Conservation (phyloP, 768 basidiomycete species). For the Tylopilus balloui region DNA sequence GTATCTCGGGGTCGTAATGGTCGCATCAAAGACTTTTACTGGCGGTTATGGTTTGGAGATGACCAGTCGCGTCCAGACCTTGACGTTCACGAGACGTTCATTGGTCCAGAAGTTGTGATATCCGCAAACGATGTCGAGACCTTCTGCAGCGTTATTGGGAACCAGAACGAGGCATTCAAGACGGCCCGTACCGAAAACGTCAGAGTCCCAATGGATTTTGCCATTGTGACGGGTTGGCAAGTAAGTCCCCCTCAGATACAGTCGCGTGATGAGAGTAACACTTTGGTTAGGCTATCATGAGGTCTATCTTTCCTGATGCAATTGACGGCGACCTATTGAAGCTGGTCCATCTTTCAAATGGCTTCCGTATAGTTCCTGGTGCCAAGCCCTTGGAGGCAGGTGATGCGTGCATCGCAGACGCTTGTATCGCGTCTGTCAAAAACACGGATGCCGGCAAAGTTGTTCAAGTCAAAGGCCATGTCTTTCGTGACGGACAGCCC, state of each 20-base stretch:
- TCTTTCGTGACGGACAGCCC: constrained; percentile 69
- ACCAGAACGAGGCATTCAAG: constrained; percentile 90
- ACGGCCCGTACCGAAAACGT: constrained; percentile 58
- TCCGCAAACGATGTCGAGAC: constrained; percentile 71
- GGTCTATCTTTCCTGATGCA: constrained; percentile 86
- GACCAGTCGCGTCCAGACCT: constrained; percentile 72
- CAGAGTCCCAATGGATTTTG: constrained; percentile 97
- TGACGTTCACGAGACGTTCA: constrained; percentile 75
- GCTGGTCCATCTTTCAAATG: constrained; percentile 95
- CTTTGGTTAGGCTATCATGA: constrained; percentile 86
- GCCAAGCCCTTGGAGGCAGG: constrained; percentile 74
- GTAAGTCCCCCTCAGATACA: constrained; percentile 41
- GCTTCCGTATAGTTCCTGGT: constrained; percentile 85
- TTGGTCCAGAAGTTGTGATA: constrained; percentile 82
- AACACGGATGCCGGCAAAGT: constrained; percentile 92
- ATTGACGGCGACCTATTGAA: constrained; percentile 95
- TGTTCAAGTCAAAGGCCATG: constrained; percentile 83
- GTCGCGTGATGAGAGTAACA: constrained; percentile 3
- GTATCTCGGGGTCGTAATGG: constrained; percentile 76
- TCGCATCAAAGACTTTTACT: constrained; percentile 96
- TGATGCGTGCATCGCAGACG: constrained; percentile 87
- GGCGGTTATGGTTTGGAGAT: constrained; percentile 97
- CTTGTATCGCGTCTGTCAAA: constrained; percentile 81
- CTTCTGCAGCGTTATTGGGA: constrained; percentile 92
- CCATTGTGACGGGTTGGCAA: constrained; percentile 98